Evolutionary conservation across 2,329 filamentous ascomycete species (phyloP).

Genomic region (Monosporascus ibericus): DNA sequence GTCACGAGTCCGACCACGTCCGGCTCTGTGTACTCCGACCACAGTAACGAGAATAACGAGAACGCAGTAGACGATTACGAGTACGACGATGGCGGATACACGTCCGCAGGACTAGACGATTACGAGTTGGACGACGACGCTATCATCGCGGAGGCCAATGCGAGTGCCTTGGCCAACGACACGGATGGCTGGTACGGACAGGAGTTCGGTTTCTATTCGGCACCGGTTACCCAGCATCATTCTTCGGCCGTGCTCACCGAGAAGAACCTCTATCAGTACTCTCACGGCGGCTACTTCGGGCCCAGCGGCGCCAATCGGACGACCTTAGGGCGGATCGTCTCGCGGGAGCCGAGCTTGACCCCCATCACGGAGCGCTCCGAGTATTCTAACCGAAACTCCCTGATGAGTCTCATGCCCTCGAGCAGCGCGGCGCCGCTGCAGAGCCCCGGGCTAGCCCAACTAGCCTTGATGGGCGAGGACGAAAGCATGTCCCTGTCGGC

Average conservation of each 20-base stretch:
- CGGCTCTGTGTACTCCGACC: constrained; percentile 18
- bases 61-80: constrained; percentile 28
- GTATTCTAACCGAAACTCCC: constrained; percentile 89
- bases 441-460: constrained; percentile 70
- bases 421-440: constrained; percentile 47
- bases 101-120: constrained; percentile 42
- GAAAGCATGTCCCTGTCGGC: constrained; percentile 68
- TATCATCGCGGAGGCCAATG: constrained; percentile 92
- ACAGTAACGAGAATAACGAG: constrained; percentile 12
- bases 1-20: constrained; percentile 30
- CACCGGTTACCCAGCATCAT: constrained; percentile 33
- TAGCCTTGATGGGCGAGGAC: constrained; percentile 63
- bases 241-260: constrained; percentile 21
- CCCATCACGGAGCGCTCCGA: constrained; percentile 95
- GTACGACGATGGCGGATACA: constrained; percentile 52
- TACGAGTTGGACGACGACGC: constrained; percentile 75
- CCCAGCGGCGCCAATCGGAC: constrained; percentile 64
- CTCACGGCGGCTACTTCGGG: constrained; percentile 86
- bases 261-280: constrained; percentile 49
- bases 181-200: constrained; percentile 91
- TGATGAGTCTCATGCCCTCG: constrained; percentile 65
- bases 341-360: constrained; percentile 84
- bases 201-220: constrained; percentile 93
- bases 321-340: constrained; percentile 66
- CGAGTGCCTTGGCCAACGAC: constrained; percentile 86